Evolutionary conservation across 2,329 filamentous ascomycete species (phyloP).

Genomic region (Didymella pomorum): DNA sequence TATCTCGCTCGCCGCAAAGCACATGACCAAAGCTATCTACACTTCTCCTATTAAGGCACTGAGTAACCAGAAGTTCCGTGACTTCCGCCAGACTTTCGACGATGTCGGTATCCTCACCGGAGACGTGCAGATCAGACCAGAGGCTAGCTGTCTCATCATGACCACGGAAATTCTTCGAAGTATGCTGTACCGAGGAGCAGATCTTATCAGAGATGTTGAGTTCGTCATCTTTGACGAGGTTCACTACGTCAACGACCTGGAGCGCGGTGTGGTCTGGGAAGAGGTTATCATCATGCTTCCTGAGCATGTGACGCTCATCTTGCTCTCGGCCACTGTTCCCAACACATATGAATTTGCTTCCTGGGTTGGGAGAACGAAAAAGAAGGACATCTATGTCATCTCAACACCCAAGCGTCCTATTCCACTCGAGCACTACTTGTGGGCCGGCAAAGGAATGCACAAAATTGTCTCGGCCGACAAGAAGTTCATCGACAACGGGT

Average conservation of each 20-base stretch:
- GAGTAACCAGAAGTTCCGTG: conserved; percentile 98
- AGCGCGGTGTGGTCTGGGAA: conserved; percentile 98
- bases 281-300: conserved; percentile 99
- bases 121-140: conserved; percentile 96
- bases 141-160: conserved; percentile 99
- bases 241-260: conserved; percentile 96
- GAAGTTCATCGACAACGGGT: conserved; percentile 88
- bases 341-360: conserved; percentile 98
- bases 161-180: conserved; percentile 97
- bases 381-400: conserved; percentile 99
- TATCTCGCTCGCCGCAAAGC: conserved; percentile 93
- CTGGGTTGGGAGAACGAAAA: conserved; percentile 97
- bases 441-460: conserved; percentile 90
- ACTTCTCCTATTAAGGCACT: conserved; percentile 98
- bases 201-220: conserved; percentile 95
- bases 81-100: conserved; percentile 88
- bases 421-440: conserved; percentile 93
- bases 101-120: conserved; percentile 97
- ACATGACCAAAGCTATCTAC: conserved; percentile 99
- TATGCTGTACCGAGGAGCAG: conserved; percentile 96
- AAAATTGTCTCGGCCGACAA: conserved; percentile 96
- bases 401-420: conserved; percentile 95
- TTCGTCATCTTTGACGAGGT: conserved; percentile 99
- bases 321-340: conserved; percentile 94
- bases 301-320: conserved; percentile 93